A percentile compares a stretch with the other conserved stretches of the same genome.
phyloP scores from a whole-genome alignment of 2,329 filamentous ascomycete species.

The Cladosporium oxysporum region DNA sequence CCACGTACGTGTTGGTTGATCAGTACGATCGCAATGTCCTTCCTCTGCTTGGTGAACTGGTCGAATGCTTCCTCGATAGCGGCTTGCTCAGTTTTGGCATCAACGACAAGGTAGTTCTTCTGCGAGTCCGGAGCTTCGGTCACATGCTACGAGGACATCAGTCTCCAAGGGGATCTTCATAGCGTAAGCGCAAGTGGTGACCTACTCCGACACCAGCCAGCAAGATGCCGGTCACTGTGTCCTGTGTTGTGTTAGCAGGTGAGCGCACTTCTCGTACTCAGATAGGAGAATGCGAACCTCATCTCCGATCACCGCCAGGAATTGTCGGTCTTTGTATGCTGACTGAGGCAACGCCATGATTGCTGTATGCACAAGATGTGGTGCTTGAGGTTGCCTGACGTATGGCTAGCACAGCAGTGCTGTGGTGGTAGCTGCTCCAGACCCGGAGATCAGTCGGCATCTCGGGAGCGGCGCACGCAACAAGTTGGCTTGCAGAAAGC shows the following conservation, averaged over 20 bases:
- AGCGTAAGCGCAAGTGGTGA: slow-evolving; percentile 23
- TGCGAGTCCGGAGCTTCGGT: slow-evolving; percentile 83
- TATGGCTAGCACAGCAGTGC: slow-evolving; percentile 2
- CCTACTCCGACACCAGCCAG: slow-evolving; percentile 92
- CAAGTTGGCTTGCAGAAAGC: background rate
- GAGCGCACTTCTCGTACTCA: slow-evolving; percentile 22
- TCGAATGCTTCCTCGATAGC: slow-evolving; percentile 90
- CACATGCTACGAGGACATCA: slow-evolving; percentile 67
- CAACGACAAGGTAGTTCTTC: slow-evolving; percentile 98
- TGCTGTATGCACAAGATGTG: slow-evolving; percentile 6
- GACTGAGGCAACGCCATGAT: slow-evolving; percentile 61
- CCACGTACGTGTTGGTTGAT: slow-evolving; percentile 91
- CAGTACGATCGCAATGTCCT: slow-evolving; percentile 93
- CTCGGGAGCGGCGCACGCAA: slow-evolving; percentile 2
- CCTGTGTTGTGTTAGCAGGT: slow-evolving; percentile 54
- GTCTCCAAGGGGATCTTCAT: background rate
- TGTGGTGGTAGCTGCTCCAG: slow-evolving; percentile 12
- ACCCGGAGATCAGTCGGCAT: slow-evolving; percentile 10
- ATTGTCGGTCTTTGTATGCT: slow-evolving; percentile 79
- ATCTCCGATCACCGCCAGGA: slow-evolving; percentile 96
- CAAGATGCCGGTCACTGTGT: slow-evolving; percentile 92
- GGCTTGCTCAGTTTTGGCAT: slow-evolving; percentile 85
- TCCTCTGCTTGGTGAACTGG: slow-evolving; percentile 81
- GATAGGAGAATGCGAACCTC: slow-evolving; percentile 61
- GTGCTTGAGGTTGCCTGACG: slow-evolving; percentile 12